phyloP scores from a whole-genome alignment of 768 basidiomycete species.

The Heimioporus sp. region DNA sequence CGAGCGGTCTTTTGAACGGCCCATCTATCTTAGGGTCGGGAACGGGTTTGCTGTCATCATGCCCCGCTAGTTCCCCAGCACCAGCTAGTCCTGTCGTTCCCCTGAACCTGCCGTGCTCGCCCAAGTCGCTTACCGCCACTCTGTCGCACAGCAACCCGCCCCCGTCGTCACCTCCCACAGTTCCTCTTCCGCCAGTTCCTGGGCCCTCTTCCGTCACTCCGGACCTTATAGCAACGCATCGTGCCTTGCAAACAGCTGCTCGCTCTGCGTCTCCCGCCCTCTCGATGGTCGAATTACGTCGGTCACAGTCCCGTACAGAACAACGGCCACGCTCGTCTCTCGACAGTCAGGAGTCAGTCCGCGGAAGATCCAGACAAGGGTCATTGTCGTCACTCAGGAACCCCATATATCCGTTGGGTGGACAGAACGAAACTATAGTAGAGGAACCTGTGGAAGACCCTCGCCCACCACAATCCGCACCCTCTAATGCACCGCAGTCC shows the following conservation, averaged over 20 bases:
- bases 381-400: conserved; percentile 31
- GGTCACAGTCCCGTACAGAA: conserved; percentile 18
- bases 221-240: conserved; percentile 44
- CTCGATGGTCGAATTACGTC: conserved; percentile 17
- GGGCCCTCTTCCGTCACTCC: conserved; percentile 56
- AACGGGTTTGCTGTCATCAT: conserved; percentile 1
- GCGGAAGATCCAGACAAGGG: conserved; percentile 21
- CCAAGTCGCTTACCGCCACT: conserved; percentile 9
- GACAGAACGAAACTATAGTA: conserved; percentile 13
- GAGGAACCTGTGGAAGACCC: conserved; percentile 13
- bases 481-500: not conserved
- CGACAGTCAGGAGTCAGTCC: conserved; percentile 12
- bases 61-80: conserved; percentile 2
- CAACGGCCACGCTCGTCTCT: conserved; percentile 17
- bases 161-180: conserved; percentile 53
- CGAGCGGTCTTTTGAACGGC: conserved; percentile 5
- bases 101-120: conserved; percentile 11
- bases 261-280: conserved; percentile 23
- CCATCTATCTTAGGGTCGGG: conserved; percentile 15
- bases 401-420: conserved; percentile 9
- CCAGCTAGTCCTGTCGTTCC: not conserved
- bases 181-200: conserved; percentile 65
- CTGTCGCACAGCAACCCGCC: conserved; percentile 44
- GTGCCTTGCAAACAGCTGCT: conserved; percentile 24
- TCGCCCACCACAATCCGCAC: not conserved